Conservation (phyloP, 2,329 filamentous ascomycete species). For the Aureobasidium mangrovei region DNA sequence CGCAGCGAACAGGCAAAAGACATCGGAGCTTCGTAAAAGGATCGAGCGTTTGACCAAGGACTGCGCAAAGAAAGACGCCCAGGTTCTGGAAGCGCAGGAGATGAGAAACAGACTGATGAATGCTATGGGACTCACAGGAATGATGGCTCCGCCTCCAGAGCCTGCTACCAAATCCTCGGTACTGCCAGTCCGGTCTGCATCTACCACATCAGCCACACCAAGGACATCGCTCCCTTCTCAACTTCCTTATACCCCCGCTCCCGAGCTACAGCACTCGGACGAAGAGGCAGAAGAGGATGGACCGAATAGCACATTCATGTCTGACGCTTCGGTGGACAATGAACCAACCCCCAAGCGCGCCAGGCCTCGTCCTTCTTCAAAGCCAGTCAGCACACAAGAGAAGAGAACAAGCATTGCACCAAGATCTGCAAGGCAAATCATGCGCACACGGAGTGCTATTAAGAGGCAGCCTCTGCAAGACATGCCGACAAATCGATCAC, state of each 20-base stretch:
- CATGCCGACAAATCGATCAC: slow-evolving; percentile 22
- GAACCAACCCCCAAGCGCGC: slow-evolving; percentile 36
- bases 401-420: slow-evolving; percentile 19
- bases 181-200: slow-evolving; percentile 15
- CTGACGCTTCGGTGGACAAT: slow-evolving; percentile 24
- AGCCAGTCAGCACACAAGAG: slow-evolving; percentile 24
- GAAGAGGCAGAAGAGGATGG: slow-evolving; percentile 14
- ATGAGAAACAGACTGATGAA: slow-evolving; percentile 30
- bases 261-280: not conserved
- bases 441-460: slow-evolving; percentile 16
- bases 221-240: not conserved
- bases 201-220: slow-evolving; percentile 11
- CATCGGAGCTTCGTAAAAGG: slow-evolving; percentile 19
- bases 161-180: slow-evolving; percentile 10
- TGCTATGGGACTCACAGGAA: slow-evolving; percentile 26
- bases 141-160: slow-evolving; percentile 9
- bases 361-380: slow-evolving; percentile 28
- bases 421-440: slow-evolving; percentile 17
- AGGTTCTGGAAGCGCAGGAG: slow-evolving; percentile 31
- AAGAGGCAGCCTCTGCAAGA: slow-evolving; percentile 22
- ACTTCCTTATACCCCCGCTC: slow-evolving; percentile 8
- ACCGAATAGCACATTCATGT: slow-evolving; percentile 20
- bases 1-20: slow-evolving; percentile 16
- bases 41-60: slow-evolving; percentile 25
- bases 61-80: slow-evolving; percentile 28